Evolutionary conservation across 352 stramenopile species (phyloP), one percentile per base, ranked within the genome.

Genomic region (Pythium myriotylum): DNA sequence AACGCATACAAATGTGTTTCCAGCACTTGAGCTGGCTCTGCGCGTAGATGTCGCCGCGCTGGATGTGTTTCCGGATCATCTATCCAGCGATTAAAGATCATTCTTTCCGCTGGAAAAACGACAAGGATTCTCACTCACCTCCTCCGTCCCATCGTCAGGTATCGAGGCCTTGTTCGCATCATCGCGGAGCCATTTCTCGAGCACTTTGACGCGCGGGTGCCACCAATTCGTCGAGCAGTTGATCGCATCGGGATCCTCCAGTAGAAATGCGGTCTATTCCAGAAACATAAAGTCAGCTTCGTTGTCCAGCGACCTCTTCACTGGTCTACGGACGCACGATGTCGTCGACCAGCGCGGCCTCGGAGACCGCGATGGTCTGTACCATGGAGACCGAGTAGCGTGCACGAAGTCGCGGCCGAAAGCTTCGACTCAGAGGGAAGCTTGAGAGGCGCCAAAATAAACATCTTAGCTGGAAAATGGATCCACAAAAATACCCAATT

Each of bases 161-260:
- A 93, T 79, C 20, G 67, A 69, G 3, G 80, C 67, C 27, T 77
- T 76, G 32, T 75, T 87, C 12, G 62, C 72, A 51, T 90, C 79
- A 40, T 89, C 72, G n/a, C 69, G 65, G 45, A 93, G 61, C 84
- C 84, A 93, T 62, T 82, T 79, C 51, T 89, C 79, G 12, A 93
- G 64, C 42, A 89, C 59, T 29, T 76, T 76, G n/a, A 88, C 73
- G 53, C 82, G 72, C 23, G 79, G 67, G 41, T 89, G 79, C 84
- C 84, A 93, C 80, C 83, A 92, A 46, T 81, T 86, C 22, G 67
- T 42, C 10, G 80, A 71, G 4, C 26, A 47, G 32, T 64, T 64
- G n/a, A 87, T 51, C 0, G 53, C 32, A 0, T 72, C 67, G 17
- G 73, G 57, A 37, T 91, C 79, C 47, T 91, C 81, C 16, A 76